Evolutionary conservation across 148 eudicot species (phyloP).

Genomic region (Rhododendron williamsianum): DNA sequence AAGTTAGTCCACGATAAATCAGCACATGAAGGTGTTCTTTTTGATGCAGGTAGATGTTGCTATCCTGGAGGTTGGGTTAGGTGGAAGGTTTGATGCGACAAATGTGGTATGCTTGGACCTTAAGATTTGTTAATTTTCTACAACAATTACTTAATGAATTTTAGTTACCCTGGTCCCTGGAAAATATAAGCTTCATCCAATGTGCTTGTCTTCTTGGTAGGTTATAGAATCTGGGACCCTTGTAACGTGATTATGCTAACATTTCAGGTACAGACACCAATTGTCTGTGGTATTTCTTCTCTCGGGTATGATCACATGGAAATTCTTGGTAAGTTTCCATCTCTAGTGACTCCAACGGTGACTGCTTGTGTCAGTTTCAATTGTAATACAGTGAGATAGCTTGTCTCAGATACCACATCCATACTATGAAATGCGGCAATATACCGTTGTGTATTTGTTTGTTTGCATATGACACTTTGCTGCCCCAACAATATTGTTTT

Average conservation of each 20-base stretch:
- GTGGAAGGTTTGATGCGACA: conserved; percentile 97
- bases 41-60: conserved; percentile 86
- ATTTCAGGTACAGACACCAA: conserved; percentile 77
- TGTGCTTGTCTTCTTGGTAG: background rate
- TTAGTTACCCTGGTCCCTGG: background rate
- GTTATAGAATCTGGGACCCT: background rate
- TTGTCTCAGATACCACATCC: background rate
- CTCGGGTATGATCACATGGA: conserved; percentile 99
- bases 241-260: conserved; percentile 9
- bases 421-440: background rate
- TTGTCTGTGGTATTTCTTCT: conserved; percentile 93
- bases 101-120: conserved; percentile 63
- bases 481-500: background rate
- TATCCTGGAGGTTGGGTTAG: conserved; percentile 95
- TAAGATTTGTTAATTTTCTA: background rate
- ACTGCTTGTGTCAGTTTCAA: background rate
- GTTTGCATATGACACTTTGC: conserved; percentile 1
- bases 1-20: background rate
- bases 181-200: background rate
- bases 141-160: background rate
- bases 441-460: conserved; percentile 1
- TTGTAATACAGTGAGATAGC: background rate
- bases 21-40: background rate
- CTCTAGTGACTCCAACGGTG: conserved; percentile 15
- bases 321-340: conserved; percentile 76